A percentile compares a stretch with the other conserved stretches of the same genome.
These are phyloP conservation scores for Lecanicillium sp. DNA, from an alignment of 2,329 filamentous ascomycete genomes.

Conservation along the genomic window DNA sequence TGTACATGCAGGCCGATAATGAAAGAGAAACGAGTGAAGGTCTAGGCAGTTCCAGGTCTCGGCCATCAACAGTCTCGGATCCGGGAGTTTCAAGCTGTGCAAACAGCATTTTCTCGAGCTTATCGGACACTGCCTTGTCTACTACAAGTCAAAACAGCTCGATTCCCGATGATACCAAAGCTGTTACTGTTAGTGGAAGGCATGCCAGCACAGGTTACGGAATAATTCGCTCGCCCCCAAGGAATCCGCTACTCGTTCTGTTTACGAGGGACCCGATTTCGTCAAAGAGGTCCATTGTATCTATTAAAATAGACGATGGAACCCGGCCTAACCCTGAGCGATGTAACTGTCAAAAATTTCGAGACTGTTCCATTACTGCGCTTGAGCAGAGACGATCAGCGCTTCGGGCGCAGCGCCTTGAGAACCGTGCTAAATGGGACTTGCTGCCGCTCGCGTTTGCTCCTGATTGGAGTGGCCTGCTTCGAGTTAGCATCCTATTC, in stretches of 20 bases:
- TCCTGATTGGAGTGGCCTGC: conserved; percentile 11
- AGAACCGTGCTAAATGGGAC: conserved; percentile 10
- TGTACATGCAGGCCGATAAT: neutral
- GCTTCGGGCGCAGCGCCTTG: conserved; percentile 6
- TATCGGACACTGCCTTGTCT: neutral
- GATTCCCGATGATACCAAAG: conserved; percentile 10
- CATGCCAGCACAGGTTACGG: conserved; percentile 18
- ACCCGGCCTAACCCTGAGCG: conserved; percentile 24
- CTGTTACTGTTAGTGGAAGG: conserved; percentile 9
- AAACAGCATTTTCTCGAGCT: neutral
- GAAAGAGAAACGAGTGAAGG: neutral
- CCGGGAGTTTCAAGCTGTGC: neutral
- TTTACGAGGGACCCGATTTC: conserved; percentile 19
- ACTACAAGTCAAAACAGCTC: conserved; percentile 1
- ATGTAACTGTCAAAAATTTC: conserved; percentile 23
- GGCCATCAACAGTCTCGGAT: neutral
- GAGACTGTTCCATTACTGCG: neutral
- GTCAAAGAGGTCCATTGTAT: conserved; percentile 19
- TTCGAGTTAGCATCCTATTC: conserved; percentile 15
- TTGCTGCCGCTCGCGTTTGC: conserved; percentile 11
- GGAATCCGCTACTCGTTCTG: conserved; percentile 26
- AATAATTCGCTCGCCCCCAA: conserved; percentile 20
- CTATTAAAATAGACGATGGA: conserved; percentile 22
- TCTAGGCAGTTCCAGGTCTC: neutral
- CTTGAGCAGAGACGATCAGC: conserved; percentile 14